Conservation (phyloP, 352 stramenopile species). For the Sclerospora graminicola region DNA sequence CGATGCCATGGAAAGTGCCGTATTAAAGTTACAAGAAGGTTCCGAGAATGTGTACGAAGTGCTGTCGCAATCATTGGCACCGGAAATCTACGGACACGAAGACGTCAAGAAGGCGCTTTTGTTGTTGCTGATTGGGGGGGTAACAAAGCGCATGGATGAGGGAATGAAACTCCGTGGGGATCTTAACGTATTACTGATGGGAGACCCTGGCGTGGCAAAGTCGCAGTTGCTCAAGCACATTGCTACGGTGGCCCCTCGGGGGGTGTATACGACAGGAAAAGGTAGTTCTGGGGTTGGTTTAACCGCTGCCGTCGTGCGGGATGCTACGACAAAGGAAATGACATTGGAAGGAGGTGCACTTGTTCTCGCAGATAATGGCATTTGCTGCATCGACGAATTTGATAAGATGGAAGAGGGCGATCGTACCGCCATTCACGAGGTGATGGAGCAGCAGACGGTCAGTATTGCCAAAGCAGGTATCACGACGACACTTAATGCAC, state of each 20-base stretch:
- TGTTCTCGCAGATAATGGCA: constrained; percentile 97
- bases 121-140: constrained; percentile 93
- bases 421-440: constrained; percentile 98
- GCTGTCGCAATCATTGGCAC: constrained; percentile 93
- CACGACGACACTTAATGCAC: constrained; percentile 95
- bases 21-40: constrained; percentile 59
- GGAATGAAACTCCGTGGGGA: constrained; percentile 97
- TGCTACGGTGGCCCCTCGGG: constrained; percentile 89
- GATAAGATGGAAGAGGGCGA: constrained; percentile 98
- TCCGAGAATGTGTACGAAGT: constrained; percentile 85
- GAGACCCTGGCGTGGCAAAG: constrained; percentile 97
- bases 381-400: constrained; percentile 99
- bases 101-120: constrained; percentile 99
- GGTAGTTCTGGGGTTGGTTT: constrained; percentile 97
- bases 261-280: constrained; percentile 99
- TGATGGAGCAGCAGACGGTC: constrained; percentile 99
- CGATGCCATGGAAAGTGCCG: constrained; percentile 72
- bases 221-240: constrained; percentile 99
- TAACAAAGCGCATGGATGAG: constrained; percentile 85
- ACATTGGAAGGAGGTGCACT: constrained; percentile 91
- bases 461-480: constrained; percentile 99
- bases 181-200: constrained; percentile 99
- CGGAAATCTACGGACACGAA: constrained; percentile 99
- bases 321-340: constrained; percentile 92
- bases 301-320: constrained; percentile 95